These are phyloP conservation scores for Jatropha curcas DNA, from an alignment of 345 rosid species.

Conservation along the genomic window DNA sequence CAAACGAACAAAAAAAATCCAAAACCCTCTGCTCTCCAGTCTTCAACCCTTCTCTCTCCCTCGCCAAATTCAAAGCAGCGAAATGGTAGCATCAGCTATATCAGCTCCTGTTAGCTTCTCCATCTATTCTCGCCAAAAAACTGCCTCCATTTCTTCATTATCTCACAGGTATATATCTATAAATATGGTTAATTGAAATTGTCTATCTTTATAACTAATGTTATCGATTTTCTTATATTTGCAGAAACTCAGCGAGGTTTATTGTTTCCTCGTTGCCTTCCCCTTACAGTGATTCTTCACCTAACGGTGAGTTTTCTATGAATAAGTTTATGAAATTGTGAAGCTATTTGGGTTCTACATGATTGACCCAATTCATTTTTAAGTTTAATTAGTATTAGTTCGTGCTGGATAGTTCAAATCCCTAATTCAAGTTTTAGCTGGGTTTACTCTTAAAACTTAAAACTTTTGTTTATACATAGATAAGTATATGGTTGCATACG, in stretches of 20 bases:
- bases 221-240: constrained; percentile 9
- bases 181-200: neutral
- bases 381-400: constrained; percentile 9
- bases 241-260: constrained; percentile 39
- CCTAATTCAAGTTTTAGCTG: neutral
- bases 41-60: neutral
- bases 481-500: neutral
- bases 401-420: neutral
- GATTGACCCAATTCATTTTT: constrained; percentile 15
- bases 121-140: constrained; percentile 30
- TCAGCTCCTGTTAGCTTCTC: constrained; percentile 38
- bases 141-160: constrained; percentile 26
- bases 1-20: neutral
- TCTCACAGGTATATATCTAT: constrained; percentile 37
- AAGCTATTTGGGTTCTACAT: neutral
- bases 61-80: neutral
- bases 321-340: neutral
- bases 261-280: constrained; percentile 42
- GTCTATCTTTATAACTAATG: neutral
- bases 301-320: constrained; percentile 27
- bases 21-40: neutral
- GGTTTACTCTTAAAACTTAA: too few relatives aligned
- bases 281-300: constrained; percentile 40
- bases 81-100: constrained; percentile 54
- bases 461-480: neutral